These are phyloP conservation scores for Hypoxylon crocopeplum DNA, from an alignment of 495 filamentous ascomycete species.

Conservation along the genomic window DNA sequence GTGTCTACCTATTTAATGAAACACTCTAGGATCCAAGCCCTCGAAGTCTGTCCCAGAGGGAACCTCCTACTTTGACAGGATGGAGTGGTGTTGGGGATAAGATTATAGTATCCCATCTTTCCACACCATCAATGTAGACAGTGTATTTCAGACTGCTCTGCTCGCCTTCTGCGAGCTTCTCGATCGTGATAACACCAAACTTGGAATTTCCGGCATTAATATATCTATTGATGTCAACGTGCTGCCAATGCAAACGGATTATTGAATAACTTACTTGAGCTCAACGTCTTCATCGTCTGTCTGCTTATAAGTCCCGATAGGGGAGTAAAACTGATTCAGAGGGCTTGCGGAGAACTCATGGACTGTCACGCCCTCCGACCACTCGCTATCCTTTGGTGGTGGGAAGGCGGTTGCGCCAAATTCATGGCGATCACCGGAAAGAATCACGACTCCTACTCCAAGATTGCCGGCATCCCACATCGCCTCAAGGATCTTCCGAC, in stretches of 20 bases:
- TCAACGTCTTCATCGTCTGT: constrained; percentile 77
- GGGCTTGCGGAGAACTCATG: constrained; percentile 91
- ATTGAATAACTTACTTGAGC: constrained; percentile 66
- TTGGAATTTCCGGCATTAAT: constrained; percentile 88
- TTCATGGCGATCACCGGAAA: constrained; percentile 92
- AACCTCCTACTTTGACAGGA: constrained; percentile 37
- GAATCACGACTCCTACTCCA: constrained; percentile 77
- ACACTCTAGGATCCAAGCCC: constrained; percentile 11
- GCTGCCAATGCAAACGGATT: neutral
- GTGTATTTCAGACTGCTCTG: constrained; percentile 77
- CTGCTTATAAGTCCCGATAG: constrained; percentile 81
- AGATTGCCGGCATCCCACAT: constrained; percentile 85
- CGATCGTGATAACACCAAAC: constrained; percentile 87
- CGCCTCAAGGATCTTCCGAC: constrained; percentile 77
- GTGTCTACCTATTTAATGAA: constrained; percentile 10
- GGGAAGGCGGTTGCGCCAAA: constrained; percentile 92
- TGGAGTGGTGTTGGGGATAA: constrained; percentile 54
- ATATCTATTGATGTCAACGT: constrained; percentile 59
- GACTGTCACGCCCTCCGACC: constrained; percentile 66
- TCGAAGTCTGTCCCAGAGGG: constrained; percentile 51
- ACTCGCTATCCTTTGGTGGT: constrained; percentile 64
- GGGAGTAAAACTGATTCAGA: constrained; percentile 90
- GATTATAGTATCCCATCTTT: constrained; percentile 74
- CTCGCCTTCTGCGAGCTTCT: constrained; percentile 62
- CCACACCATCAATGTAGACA: constrained; percentile 80